Conservation (phyloP, 805 yeast species). For the Metschnikowia peoriensis region DNA sequence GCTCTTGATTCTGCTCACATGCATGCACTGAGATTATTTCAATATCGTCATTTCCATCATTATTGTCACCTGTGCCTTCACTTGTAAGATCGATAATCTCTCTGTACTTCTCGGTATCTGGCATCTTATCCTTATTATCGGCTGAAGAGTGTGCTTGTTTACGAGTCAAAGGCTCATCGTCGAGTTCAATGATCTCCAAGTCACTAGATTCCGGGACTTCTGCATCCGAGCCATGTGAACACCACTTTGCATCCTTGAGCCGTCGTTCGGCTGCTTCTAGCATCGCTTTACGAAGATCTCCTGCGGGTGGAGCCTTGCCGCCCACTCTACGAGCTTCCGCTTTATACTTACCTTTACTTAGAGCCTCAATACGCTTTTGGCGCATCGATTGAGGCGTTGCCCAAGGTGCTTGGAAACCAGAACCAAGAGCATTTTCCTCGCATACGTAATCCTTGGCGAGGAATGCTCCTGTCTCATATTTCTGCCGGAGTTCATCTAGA, state of each 20-base stretch:
- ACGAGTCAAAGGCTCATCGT: too few relatives aligned
- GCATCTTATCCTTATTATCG: not conserved
- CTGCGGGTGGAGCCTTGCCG: constrained; percentile 11
- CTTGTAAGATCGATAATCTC: constrained; percentile 17
- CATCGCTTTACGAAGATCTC: constrained; percentile 42
- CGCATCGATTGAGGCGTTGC: constrained; percentile 16
- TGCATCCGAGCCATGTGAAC: constrained; percentile 25
- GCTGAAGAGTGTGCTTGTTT: too few relatives aligned
- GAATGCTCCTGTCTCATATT: constrained; percentile 48
- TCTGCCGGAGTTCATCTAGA: constrained; percentile 57
- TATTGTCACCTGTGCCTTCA: constrained; percentile 16
- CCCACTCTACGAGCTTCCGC: constrained; percentile 39
- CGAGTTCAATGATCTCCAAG: constrained; percentile 34
- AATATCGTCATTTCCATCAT: constrained; percentile 16
- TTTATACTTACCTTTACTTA: constrained; percentile 39
- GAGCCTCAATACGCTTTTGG: constrained; percentile 42
- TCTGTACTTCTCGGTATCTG: not conserved
- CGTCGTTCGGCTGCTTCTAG: constrained; percentile 65
- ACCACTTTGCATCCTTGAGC: constrained; percentile 50
- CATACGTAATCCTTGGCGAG: constrained; percentile 49
- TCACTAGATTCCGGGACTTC: constrained; percentile 26
- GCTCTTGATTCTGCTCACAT: constrained; percentile 3
- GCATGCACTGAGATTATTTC: constrained; percentile 17
- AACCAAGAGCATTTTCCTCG: constrained; percentile 47
- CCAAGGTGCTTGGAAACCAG: constrained; percentile 19